Evolutionary conservation across 2,329 filamentous ascomycete genomes (phyloP), one percentile per base, ranked within the genome.

Genomic region (Pezicula radicicola): DNA sequence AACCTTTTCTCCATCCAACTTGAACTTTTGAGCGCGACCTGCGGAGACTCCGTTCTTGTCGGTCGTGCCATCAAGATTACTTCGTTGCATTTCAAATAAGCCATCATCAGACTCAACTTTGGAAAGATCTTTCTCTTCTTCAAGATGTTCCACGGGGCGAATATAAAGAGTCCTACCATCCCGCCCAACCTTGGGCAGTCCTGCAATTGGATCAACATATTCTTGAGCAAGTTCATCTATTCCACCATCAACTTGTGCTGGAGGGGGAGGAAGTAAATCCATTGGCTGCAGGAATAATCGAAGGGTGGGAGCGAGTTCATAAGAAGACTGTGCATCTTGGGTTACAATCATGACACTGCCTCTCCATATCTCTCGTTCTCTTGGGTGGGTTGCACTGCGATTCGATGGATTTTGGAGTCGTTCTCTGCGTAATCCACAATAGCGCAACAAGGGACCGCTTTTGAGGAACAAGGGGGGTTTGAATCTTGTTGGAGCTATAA

Each of bases 261-360:
- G 89, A 1, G 91, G 90, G 3, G 89, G 88, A 6, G 89, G 87
- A 2, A 96, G 74, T 16, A 96, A 74, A 55, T 92, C 88, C 68
- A 93, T 87, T 1, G 91, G 88, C 65, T 97, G 92, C 6, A 87
- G 84, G 67, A 97, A 99, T 4, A 99, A 70, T 41, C 92, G 82
- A 57, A 99, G 73, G 0, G 81, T 89, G 4, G 94, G 94, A n/a
- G 80, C 80, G 45, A 90, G 85, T 42, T 85, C 82, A 64, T 97
- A 96, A 1, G 87, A 88, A 2, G 93, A 97, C 39, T 87, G 81
- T 2, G 83, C 79, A 64, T 99, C 93, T 48, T 85, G 80, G 0
- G 94, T 97, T 19, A 99, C 91, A 62, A 99, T 96, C 90, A 99
- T 91, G 52, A 97, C 80, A 54, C 85, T 95, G 5, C 94, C 94